A percentile compares a stretch with the other conserved stretches of the same genome.
phyloP scores from a whole-genome alignment of 768 basidiomycete genomes.

The Melanogaster broomeanus region DNA sequence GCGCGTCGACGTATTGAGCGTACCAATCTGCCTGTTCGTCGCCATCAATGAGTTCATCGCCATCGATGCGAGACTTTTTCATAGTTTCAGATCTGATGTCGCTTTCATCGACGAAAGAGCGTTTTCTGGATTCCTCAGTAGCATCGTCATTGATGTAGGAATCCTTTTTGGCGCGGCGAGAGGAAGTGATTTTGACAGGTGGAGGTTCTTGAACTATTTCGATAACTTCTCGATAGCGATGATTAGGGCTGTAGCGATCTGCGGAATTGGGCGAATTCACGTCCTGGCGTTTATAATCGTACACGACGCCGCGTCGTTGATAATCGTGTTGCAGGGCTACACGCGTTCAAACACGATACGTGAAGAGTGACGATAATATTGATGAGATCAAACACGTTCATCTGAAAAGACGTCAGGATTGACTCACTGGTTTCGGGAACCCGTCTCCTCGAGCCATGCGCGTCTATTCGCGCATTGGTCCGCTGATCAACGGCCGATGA shows the following conservation, averaged over 20 bases:
- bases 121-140: constrained; percentile 40
- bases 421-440: constrained; percentile 49
- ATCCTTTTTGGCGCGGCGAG: constrained; percentile 35
- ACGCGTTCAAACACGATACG: constrained; percentile 18
- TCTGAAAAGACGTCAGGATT: constrained; percentile 18
- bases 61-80: constrained; percentile 58
- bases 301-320: constrained; percentile 15
- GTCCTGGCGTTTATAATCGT: constrained; percentile 19
- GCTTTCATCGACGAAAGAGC: constrained; percentile 46
- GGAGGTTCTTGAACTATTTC: constrained; percentile 6
- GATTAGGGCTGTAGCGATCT: constrained; percentile 40
- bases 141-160: constrained; percentile 22
- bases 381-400: constrained; percentile 24
- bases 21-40: constrained; percentile 48
- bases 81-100: constrained; percentile 41
- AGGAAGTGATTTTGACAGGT: constrained; percentile 17
- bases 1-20: constrained; percentile 28
- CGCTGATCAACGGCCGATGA: constrained; percentile 25
- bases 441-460: constrained; percentile 41
- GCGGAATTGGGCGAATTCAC: constrained; percentile 31
- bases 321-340: constrained; percentile 22
- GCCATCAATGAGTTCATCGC: constrained; percentile 47
- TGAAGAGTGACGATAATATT: constrained; percentile 27
- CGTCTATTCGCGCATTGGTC: constrained; percentile 36
- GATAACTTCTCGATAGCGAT: constrained; percentile 9